Evolutionary conservation across 2,329 filamentous ascomycete genomes (phyloP).

Genomic region (Neonectria sp.): DNA sequence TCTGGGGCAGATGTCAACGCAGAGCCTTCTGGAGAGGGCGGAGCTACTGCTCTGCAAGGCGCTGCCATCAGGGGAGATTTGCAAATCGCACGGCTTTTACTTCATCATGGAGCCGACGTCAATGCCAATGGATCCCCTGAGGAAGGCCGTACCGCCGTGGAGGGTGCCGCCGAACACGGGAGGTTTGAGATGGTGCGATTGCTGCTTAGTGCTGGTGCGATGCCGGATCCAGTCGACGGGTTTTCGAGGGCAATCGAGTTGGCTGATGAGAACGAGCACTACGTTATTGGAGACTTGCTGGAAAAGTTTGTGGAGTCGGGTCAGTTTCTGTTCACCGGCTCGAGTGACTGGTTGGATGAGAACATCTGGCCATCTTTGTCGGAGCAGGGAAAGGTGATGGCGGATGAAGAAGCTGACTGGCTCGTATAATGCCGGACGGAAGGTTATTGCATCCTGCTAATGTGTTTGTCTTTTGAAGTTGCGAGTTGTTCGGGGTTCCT

Average conservation of each 20-base stretch:
- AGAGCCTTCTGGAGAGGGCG: not conserved
- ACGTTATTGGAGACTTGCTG: not conserved
- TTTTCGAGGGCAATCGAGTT: slow-evolving; percentile 4
- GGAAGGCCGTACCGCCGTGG: slow-evolving; percentile 12
- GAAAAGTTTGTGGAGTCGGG: not conserved
- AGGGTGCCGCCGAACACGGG: slow-evolving; percentile 21
- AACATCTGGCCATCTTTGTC: not conserved
- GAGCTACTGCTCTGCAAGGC: slow-evolving; percentile 4
- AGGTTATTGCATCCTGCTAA: not conserved
- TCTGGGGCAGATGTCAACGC: slow-evolving; percentile 12
- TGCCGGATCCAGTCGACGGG: not conserved
- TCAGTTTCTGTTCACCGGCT: not conserved
- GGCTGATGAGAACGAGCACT: slow-evolving; percentile 10
- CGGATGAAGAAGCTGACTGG: not conserved
- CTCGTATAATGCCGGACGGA: not conserved
- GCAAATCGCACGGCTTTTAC: not conserved
- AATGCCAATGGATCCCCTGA: not conserved
- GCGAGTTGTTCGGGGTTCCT: not conserved
- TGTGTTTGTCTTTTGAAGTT: not conserved
- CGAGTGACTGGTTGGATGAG: not conserved
- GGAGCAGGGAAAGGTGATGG: not conserved
- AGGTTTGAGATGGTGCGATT: slow-evolving; percentile 20
- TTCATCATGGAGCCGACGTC: not conserved
- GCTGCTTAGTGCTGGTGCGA: slow-evolving; percentile 7
- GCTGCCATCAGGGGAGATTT: slow-evolving; percentile 6